Evolutionary conservation across 176 grass and related monocot genomes (phyloP).

Genomic region (Lolium rigidum): DNA sequence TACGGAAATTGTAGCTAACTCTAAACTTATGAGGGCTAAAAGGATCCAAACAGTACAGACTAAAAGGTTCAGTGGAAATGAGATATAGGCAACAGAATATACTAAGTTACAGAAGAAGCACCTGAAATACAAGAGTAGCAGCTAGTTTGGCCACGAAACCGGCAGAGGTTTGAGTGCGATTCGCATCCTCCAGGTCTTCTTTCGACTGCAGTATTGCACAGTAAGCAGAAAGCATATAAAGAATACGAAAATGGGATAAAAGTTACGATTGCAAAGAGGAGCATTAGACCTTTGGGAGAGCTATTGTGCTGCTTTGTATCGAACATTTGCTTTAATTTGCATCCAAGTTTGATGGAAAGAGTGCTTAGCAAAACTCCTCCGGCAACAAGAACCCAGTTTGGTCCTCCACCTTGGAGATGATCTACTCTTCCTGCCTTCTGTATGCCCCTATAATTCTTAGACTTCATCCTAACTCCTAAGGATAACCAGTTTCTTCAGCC

Average conservation of each 20-base stretch:
- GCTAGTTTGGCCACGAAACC: conserved; percentile 62
- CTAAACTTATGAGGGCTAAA: not conserved
- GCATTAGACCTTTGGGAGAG: conserved; percentile 66
- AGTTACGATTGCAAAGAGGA: conserved; percentile 8
- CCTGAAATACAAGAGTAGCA: conserved; percentile 74
- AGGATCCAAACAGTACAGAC: not conserved
- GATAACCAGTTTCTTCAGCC: conserved; percentile 45
- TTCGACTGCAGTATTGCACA: conserved; percentile 54
- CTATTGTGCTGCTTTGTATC: conserved; percentile 62
- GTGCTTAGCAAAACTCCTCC: conserved; percentile 84
- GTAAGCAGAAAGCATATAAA: conserved; percentile 13
- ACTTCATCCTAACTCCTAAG: conserved; percentile 66
- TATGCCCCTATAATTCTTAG: conserved; percentile 65
- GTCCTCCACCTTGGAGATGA: conserved; percentile 68
- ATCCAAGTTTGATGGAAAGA: conserved; percentile 78
- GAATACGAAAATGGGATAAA: conserved; percentile 12
- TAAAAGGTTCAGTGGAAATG: not conserved
- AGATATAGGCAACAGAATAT: conserved; percentile 19
- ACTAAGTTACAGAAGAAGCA: conserved; percentile 40
- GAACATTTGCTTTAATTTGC: conserved; percentile 83
- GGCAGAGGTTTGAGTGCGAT: conserved; percentile 66
- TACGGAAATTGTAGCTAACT: not conserved
- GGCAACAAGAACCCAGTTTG: conserved; percentile 92
- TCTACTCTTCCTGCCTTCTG: conserved; percentile 59
- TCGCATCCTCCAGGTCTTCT: conserved; percentile 61